Conservation (phyloP, 2,329 filamentous ascomycete species). For the Drechmeria coniospora region DNA sequence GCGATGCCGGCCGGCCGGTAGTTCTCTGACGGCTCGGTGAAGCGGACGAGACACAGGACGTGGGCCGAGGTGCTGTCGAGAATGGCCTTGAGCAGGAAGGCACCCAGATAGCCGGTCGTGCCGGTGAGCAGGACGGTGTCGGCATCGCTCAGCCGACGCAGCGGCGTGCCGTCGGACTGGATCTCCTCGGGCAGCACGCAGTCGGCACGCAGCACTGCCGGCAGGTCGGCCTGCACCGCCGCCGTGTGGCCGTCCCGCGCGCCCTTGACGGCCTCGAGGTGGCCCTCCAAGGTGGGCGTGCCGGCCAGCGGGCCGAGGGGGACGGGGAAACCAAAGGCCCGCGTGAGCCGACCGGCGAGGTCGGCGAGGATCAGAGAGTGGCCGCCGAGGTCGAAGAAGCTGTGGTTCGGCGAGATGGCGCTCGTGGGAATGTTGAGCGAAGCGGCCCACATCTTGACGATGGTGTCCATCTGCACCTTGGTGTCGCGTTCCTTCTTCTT, state of each 20-base stretch:
- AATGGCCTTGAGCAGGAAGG: slow-evolving; percentile 55
- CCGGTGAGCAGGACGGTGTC: slow-evolving; percentile 58
- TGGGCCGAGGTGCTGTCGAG: slow-evolving; percentile 52
- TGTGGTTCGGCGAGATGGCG: slow-evolving; percentile 52
- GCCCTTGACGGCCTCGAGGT: slow-evolving; percentile 54
- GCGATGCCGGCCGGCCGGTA: slow-evolving; percentile 53
- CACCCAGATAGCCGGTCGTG: slow-evolving; percentile 61
- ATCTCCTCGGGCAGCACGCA: slow-evolving; percentile 56
- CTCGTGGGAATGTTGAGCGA: slow-evolving; percentile 49
- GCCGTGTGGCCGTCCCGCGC: slow-evolving; percentile 59
- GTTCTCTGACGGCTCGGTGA: slow-evolving; percentile 49
- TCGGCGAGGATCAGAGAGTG: slow-evolving; percentile 68
- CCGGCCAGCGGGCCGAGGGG: slow-evolving; percentile 57
- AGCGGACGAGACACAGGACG: slow-evolving; percentile 60
- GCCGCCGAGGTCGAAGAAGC: slow-evolving; percentile 69
- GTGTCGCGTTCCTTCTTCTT: slow-evolving; percentile 39
- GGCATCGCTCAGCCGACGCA: slow-evolving; percentile 47
- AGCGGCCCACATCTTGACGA: slow-evolving; percentile 58
- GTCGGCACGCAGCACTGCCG: slow-evolving; percentile 52
- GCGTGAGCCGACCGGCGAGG: slow-evolving; percentile 53
- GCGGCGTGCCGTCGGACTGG: slow-evolving; percentile 33
- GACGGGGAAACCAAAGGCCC: slow-evolving; percentile 57
- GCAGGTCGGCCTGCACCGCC: slow-evolving; percentile 60
- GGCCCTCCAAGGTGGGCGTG: slow-evolving; percentile 55
- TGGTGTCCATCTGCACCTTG: slow-evolving; percentile 48